Evolutionary conservation across 495 filamentous ascomycete genomes (phyloP), one percentile per base, ranked within the genome.

Genomic region (Aspergillus carlsbadensis): DNA sequence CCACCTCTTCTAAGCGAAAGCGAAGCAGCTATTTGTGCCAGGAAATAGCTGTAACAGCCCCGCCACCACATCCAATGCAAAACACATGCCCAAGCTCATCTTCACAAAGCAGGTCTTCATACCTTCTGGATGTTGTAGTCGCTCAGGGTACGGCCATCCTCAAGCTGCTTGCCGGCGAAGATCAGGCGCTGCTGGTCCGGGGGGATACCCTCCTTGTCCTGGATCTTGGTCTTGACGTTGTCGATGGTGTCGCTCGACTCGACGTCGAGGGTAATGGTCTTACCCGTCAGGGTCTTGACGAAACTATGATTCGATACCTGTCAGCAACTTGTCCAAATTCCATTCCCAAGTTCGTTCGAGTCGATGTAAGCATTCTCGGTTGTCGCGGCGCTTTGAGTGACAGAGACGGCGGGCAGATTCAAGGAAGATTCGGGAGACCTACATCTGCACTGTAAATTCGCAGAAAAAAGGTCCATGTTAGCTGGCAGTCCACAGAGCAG

Each of bases 41-140:
- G n/a, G 34, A 1, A 34, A 7, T 35, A 6, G 26, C 33, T 2
- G 7, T 29, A 20, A 24, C 8, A 13, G 10, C 22, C 20, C 47
- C 47, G 34, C 47, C 31, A 10, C 7, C 6, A 6, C 5, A 49
- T 21, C 22, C 29, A n/a, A 35, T 14, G 29, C 15, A 7, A 34
- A 18, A 24, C 18, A 22, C 21, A 50, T 15, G 13, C 34, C 33
- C 47, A 37, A 39, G 36, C 20, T 49, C 41, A 24, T 26, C 37
- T 35, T 17, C 18, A 37, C 13, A 17, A 26, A 26, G n/a, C 21
- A 26, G 22, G 47, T 45, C 57, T 53, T 68, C 85, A 71, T 80
- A 93, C 91, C 88, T 98, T 98, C 84, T 98, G 94, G 80, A 98
- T 98, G 83, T 98, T 98, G 87, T 98, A 98, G 80, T 98, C 94